A percentile compares a stretch with the other conserved stretches of the same genome.
These are phyloP conservation scores for Colletotrichum tropicale DNA, from an alignment of 2,329 filamentous ascomycete species.

Conservation along the genomic window DNA sequence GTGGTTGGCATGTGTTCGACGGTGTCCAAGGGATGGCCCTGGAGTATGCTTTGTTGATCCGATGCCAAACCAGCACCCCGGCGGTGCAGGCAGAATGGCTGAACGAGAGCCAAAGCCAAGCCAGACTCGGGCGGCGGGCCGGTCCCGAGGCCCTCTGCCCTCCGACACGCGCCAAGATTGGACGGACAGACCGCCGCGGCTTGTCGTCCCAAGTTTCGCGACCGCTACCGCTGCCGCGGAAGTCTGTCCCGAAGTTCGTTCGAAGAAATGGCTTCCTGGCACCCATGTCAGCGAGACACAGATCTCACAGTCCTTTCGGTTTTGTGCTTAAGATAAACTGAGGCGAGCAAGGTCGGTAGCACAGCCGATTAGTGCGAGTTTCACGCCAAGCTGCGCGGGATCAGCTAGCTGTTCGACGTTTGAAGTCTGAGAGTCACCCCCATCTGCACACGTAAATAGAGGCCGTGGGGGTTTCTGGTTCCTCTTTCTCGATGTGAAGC, in stretches of 20 bases:
- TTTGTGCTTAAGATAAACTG: not conserved
- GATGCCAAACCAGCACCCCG: not conserved
- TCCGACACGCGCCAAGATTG: conserved; percentile 17
- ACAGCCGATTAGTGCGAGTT: conserved; percentile 1
- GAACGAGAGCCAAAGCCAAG: not conserved
- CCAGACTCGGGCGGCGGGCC: not conserved
- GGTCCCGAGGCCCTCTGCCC: not conserved
- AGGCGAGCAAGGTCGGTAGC: not conserved
- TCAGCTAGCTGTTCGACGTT: not conserved
- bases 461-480: not conserved
- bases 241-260: not conserved
- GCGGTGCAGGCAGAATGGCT: not conserved
- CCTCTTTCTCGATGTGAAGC: not conserved
- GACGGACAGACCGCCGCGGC: not conserved
- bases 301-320: not conserved
- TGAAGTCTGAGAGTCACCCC: not conserved
- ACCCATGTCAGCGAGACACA: not conserved
- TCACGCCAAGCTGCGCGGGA: not conserved
- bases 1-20: not conserved
- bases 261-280: not conserved
- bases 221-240: not conserved
- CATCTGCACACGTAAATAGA: not conserved
- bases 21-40: not conserved
- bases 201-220: conserved; percentile 7
- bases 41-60: not conserved